Base-by-base conservation (phyloP, 495 filamentous ascomycete species). In the Aspergillus conjunctus region DNA sequence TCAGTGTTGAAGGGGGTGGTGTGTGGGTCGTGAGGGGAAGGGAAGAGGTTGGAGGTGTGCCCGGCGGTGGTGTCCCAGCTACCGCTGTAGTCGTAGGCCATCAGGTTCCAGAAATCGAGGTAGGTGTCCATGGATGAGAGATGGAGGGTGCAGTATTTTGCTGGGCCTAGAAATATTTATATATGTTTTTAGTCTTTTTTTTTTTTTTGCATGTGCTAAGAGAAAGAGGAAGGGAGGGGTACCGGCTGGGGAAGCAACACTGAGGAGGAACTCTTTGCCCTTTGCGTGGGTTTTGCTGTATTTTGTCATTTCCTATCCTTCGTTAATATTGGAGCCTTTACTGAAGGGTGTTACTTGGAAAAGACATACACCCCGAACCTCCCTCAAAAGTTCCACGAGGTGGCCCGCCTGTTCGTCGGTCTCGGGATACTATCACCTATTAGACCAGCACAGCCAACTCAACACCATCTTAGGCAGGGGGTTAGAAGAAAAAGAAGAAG, bases 11-110 rank as follows among this genome's bases (percentile, higher is more conserved):
- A 83, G 8, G 80, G 79, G 1, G 91, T 96, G 58, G 79, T 73
- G 18, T 64, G 37, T 0, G 87, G 82, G 65, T 83, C 83, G 11
- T 71, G 44, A 15, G 60, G 52, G 32, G 81, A 86, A n/a, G 73
- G 63, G 70, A 77, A 90, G 50, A 96, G 72, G 68, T 96, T 96
- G n/a, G 91, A 79, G 70, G 91, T 87, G 73, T 96, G 89, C 18
- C 88, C 91, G 12, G 88, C 79, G 1, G 70, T 72, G 14, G 73
- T 60, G 67, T 89, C 88, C 91, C 91, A 97, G 46, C 82, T 81
- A 52, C 90, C 88, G 21, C 88, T 81, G 62, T 88, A 93, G 72
- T 93, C 90, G 71, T 93, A 93, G 7, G 88, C 87, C 89, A 93
- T 93, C 6, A 83, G 72, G 59, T 78, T 78, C 84, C 88, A 94